Base-by-base conservation (phyloP, 208 protist genomes). In the Acanthamoeba quina region DNA sequence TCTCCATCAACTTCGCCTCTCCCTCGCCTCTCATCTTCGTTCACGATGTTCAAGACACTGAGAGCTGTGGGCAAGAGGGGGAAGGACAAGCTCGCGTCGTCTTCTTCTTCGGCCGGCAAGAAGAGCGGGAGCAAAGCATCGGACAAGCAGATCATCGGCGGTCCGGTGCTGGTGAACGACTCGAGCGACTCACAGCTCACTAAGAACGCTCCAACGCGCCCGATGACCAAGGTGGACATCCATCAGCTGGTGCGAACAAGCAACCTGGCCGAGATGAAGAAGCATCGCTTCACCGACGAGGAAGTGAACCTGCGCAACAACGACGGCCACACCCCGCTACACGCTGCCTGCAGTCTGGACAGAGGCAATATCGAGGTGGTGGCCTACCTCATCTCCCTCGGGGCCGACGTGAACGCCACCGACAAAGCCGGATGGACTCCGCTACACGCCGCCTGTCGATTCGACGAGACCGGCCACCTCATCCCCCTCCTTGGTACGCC, bases 181-280 rank as follows among this genome's bases (percentile, higher is more conserved):
- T 64, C 21, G 7, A 89, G 80, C 80, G 80, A 89, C 52, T 47
- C 7, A 37, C 41, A 89, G 80, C n/a, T 89, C 29, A 44, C 80
- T 21, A 29, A 17, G 10, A 89, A 37, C 34, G 80, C 80, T 29
- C 80, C 80, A 21, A 29, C 80, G 1, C 80, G 80, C 17, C 80
- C 80, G 0, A 58, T 68, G 56, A 68, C 80, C 47, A 58, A 44
- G 52, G 80, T 89, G 80, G 80, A 89, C 49, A 58, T 89, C 11
- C 80, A 89, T 24, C 29, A 68, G 19, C 52, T 89, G 6, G 80
- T 89, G n/a, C 7, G 56, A 64, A 89, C 26, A 15, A 66, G 34
- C 17, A 66, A 89, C n/a, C 80, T 89, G 5, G 13, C 49, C 11
- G 80, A 89, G 80, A 89, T 89, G 80, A 89, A 68, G 52, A 89